Evolutionary conservation across 2,329 filamentous ascomycete species (phyloP), one percentile per base, ranked within the genome.

Genomic region (Aspergillus sp.): DNA sequence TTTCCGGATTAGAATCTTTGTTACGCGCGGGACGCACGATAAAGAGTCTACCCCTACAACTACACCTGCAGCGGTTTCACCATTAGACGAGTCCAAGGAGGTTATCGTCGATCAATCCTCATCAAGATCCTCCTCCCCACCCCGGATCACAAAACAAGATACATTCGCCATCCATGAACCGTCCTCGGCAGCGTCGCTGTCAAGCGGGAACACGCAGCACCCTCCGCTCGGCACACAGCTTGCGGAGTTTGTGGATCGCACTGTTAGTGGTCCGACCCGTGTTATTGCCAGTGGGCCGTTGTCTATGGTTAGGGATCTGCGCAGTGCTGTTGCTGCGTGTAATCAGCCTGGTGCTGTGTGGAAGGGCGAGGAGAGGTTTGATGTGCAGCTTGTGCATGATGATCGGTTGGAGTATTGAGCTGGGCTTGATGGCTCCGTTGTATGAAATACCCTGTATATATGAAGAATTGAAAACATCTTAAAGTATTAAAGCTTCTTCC

Each of bases 281-380:
- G 83, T 89, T 0, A 80, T 85, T 66, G 85, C 81, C 0, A 88
- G 85, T 63, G 86, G 86, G 0, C 86, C 86, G 1, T 78, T 79
- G 0, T 76, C 79, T 1, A 86, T 89, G 82, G 3, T 66, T 56
- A 0, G 75, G 51, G 1, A 84, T 72, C 1, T 66, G 58, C 4
- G 59, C 50, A 2, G 82, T 65, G 20, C 83, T 54, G 8, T 73
- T 57, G 3, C 61, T 51, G 5, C 73, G 7, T 79, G 77, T 41
- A 88, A 87, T 68, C 77, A 78, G 7, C 81, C 78, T 0, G 63
- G 66, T 0, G 80, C 75, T 61, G 84, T 87, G 9, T 87, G 83
- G 85, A 81, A 71, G 54, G 83, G 85, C 0, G 77, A 86, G 20
- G 80, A 82, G 64, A 77, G 78, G 39, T 83, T 76, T 48, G 80